Base-by-base conservation (phyloP, 768 basidiomycete genomes). In the Trichaptum fuscoviolaceum region DNA sequence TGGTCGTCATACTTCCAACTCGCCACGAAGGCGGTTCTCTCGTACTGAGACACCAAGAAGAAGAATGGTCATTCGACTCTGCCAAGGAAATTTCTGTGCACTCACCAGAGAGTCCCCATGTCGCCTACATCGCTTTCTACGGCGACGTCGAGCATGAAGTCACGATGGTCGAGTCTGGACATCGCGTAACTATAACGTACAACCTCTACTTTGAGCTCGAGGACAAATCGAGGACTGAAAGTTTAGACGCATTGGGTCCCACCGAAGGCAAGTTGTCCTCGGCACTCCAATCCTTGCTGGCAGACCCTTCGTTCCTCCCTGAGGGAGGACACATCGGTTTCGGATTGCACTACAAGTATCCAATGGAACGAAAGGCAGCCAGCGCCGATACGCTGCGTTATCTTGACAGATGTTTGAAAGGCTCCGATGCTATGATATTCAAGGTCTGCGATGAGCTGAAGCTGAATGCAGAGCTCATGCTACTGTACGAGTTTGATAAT, bases 1-100 rank as follows among this genome's bases (percentile, higher is more conserved):
- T 87, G 10, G 80, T 85, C 0, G 69, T 85, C 36, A 76, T 82
- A 23, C 78, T 84, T 62, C 84, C 84, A 17, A 80, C 80, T 0
- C 25, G 69, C 0, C 80, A 85, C 68, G 74, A 81, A 66, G 84
- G 84, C 0, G 85, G 84, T 1, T 70, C 73, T 17, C 75, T 84
- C n/a, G 64, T 75, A 1, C 73, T 87, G 0, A 76, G 75, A 10
- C 74, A 78, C 35, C 64, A 60, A 7, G 74, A 69, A 18, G 66
- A 73, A 23, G 78, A 80, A 52, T 80, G 76, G 76, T 69, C 68
- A 0, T 76, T 81, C 57, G 80, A 83, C 66, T 78, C 81, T 12
- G 71, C 76, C 7, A 63, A 72, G 18, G 63, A 69, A 1, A 61
- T 79, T 10, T 52, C 65, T 1, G 64, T 65, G 2, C 12, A 66